Evolutionary conservation across 1,139 yeast species (phyloP).

Genomic region (Sugiyamaella paludigena): DNA sequence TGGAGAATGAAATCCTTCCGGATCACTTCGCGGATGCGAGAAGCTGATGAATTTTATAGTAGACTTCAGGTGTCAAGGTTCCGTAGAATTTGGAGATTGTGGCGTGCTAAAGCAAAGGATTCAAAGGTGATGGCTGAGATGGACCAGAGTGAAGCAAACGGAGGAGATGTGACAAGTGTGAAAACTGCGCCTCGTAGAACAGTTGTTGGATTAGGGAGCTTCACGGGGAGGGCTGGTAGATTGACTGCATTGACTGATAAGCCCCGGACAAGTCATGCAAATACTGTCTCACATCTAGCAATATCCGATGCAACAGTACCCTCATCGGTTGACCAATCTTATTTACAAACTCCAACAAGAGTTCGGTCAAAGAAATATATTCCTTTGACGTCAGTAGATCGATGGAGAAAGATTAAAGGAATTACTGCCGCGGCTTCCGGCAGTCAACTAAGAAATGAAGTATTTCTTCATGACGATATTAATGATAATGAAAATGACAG

Average conservation of each 20-base stretch:
- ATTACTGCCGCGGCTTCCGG: not conserved
- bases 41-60: constrained; percentile 22
- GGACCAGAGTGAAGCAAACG: not conserved
- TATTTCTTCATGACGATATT: not conserved
- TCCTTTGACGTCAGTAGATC: constrained; percentile 26
- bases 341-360: constrained; percentile 22
- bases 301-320: not conserved
- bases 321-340: not conserved
- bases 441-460: not conserved
- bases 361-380: constrained; percentile 20
- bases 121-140: not conserved
- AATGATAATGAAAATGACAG: not conserved
- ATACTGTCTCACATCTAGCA: not conserved
- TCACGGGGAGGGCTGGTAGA: not conserved
- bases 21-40: constrained; percentile 24
- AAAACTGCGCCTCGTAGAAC: too few species aligned
- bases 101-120: constrained; percentile 25
- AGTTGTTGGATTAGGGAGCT: not conserved
- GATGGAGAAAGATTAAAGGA: constrained; percentile 23
- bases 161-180: too few species aligned
- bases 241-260: too few species aligned
- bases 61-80: constrained; percentile 23
- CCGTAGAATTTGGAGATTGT: constrained; percentile 26
- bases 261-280: too few species aligned
- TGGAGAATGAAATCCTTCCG: constrained; percentile 31